These are phyloP conservation scores for Geotrichum bryndzae DNA, from an alignment of 1,139 yeast genomes.

Conservation along the genomic window DNA sequence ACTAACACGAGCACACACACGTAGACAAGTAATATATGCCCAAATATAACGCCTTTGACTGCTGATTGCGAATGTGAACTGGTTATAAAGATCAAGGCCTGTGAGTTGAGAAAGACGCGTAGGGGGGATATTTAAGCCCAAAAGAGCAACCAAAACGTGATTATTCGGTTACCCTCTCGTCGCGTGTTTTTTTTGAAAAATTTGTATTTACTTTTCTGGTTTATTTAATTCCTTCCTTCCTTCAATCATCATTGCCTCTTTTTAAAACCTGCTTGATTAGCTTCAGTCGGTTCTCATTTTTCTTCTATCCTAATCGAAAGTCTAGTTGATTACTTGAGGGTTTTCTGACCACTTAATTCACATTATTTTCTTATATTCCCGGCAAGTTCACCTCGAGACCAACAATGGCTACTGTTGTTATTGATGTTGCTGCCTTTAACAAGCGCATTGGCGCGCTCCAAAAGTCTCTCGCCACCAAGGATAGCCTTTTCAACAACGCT, in stretches of 20 bases:
- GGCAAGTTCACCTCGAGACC: background rate
- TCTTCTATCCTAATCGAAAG: background rate
- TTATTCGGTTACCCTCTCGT: conserved; percentile 13
- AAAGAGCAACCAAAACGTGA: background rate
- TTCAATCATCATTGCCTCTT: background rate
- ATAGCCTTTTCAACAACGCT: conserved; percentile 43
- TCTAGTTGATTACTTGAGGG: background rate
- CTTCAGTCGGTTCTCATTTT: background rate
- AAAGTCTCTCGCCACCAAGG: conserved; percentile 35
- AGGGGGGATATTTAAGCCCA: background rate
- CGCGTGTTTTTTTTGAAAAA: conserved; percentile 7
- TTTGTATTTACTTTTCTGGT: conserved; percentile 2
- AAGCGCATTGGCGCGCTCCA: conserved; percentile 43
- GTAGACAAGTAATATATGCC: background rate
- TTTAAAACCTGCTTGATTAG: background rate
- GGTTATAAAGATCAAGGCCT: background rate
- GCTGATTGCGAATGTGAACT: background rate
- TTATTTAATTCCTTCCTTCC: background rate
- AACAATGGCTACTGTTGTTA: conserved; percentile 30
- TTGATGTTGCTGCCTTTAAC: conserved; percentile 43
- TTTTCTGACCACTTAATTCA: background rate
- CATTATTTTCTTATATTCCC: background rate
- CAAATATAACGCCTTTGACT: background rate
- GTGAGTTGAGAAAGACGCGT: background rate
- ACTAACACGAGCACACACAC: background rate